A percentile compares a stretch with the other conserved stretches of the same genome.
phyloP scores from a whole-genome alignment of 2,329 filamentous ascomycete genomes.

The Nemania abortiva region DNA sequence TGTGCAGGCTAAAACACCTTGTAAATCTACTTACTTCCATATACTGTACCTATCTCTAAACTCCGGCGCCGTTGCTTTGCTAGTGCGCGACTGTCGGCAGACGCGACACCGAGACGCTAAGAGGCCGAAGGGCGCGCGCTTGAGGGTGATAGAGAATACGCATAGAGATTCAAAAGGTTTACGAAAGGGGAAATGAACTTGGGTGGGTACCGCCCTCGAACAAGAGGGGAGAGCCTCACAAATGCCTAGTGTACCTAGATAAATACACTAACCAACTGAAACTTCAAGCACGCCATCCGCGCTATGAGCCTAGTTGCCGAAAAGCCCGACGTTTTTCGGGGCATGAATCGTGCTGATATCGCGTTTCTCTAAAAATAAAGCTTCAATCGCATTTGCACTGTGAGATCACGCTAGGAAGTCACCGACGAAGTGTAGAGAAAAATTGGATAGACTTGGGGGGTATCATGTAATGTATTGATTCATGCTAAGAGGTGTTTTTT shows the following conservation, averaged over 20 bases:
- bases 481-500: slow-evolving; percentile 10
- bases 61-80: background rate
- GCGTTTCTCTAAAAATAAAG: background rate
- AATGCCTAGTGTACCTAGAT: background rate
- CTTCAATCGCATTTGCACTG: background rate
- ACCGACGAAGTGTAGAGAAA: background rate
- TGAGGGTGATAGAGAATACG: no score
- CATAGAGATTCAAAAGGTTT: background rate
- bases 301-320: background rate
- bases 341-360: background rate
- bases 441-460: slow-evolving; percentile 3
- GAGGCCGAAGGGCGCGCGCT: background rate
- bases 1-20: no score
- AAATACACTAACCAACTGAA: background rate
- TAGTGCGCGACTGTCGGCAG: background rate
- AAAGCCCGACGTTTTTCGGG: background rate
- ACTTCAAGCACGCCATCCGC: slow-evolving; percentile 1
- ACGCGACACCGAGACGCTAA: background rate
- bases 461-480: slow-evolving; percentile 37
- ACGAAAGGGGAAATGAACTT: background rate
- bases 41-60: no score
- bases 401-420: background rate
- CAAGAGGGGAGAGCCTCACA: background rate
- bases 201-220: background rate
- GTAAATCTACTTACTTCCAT: no score